Evolutionary conservation across 352 stramenopile species (phyloP).

Genomic region (Elongisporangium prolatum): DNA sequence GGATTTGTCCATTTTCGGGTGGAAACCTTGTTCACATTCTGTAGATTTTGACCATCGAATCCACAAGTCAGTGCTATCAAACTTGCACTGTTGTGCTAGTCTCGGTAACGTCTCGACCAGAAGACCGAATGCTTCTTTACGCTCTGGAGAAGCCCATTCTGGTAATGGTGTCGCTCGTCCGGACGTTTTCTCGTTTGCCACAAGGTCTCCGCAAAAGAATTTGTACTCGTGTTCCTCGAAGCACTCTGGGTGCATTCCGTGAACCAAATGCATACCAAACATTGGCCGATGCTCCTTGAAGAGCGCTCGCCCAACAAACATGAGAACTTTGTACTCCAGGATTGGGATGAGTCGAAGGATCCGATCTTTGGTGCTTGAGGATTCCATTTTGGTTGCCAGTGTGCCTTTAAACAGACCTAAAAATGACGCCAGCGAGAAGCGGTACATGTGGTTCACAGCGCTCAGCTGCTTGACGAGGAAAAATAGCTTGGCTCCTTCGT

Average conservation of each 20-base stretch:
- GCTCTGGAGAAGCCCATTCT: constrained; percentile 80
- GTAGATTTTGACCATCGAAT: constrained; percentile 82
- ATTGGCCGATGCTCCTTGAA: constrained; percentile 94
- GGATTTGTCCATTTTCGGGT: constrained; percentile 78
- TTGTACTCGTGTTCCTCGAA: constrained; percentile 94
- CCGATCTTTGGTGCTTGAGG: constrained; percentile 63
- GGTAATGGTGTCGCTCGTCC: constrained; percentile 27
- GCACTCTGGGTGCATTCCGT: constrained; percentile 89
- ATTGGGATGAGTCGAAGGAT: constrained; percentile 83
- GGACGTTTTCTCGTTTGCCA: constrained; percentile 26
- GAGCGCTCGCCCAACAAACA: constrained; percentile 89
- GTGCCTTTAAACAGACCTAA: constrained; percentile 84
- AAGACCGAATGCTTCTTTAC: constrained; percentile 78
- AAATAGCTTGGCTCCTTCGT: constrained; percentile 88
- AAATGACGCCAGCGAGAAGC: constrained; percentile 91
- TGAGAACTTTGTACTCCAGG: constrained; percentile 87
- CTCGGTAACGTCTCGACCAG: constrained; percentile 74
- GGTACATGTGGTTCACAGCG: constrained; percentile 94
- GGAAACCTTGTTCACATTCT: constrained; percentile 91
- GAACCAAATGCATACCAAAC: constrained; percentile 93
- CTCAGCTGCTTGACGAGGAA: constrained; percentile 92
- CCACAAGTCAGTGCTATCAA: constrained; percentile 85
- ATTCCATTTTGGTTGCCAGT: constrained; percentile 80
- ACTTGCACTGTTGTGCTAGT: constrained; percentile 70
- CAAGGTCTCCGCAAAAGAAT: constrained; percentile 88